Evolutionary conservation across 1,284 basidiomycete species (phyloP), one percentile per base, ranked within the genome.

Genomic region (Ceratobasidium sp.): DNA sequence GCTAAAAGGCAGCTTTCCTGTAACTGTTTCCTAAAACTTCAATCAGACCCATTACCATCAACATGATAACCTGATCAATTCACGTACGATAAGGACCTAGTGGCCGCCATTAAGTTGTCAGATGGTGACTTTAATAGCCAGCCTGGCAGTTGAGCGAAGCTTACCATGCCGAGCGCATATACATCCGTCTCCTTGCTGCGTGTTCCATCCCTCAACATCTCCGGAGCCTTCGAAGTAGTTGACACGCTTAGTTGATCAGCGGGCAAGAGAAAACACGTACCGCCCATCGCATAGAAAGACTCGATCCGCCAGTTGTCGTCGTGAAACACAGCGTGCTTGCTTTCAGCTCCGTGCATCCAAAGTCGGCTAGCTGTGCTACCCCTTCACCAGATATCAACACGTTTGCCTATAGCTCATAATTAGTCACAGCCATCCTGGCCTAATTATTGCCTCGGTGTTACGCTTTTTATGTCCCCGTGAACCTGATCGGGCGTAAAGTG

Each of bases 161-260:
- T 28, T 20, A 65, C 66, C 66, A 68, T 50, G 20, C 66, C 66
- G 44, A 67, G 46, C n/a, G 46, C 66, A 66, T 66, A 66, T 40
- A 66, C 64, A 48, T 66, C 64, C 6, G 64, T 13, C 52, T 68
- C 26, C 44, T 68, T 68, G 66, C 66, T 68, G 42, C 15, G 28
- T n/a, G 46, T 13, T 23, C 12, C 15, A 48, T 23, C 48, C 12
- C 48, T 15, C 17, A 48, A 17, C 17, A 48, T 17, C 46, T 48
- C 46, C 17, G 46, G 46, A 17, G 46, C 46, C 46, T 48, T 48
- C 10, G 17, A 48, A 48, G 17, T 33, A 17, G 46, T 48, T 48
- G 10, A 48, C 46, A 17, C 46, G 10, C 46, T 48, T 33, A 48
- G 10, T 48, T 48, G 12, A 48, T 12, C 7, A 9, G 20, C 23